Conservation (phyloP, 257 asterid species). For the Solanum bulbocastanum region DNA sequence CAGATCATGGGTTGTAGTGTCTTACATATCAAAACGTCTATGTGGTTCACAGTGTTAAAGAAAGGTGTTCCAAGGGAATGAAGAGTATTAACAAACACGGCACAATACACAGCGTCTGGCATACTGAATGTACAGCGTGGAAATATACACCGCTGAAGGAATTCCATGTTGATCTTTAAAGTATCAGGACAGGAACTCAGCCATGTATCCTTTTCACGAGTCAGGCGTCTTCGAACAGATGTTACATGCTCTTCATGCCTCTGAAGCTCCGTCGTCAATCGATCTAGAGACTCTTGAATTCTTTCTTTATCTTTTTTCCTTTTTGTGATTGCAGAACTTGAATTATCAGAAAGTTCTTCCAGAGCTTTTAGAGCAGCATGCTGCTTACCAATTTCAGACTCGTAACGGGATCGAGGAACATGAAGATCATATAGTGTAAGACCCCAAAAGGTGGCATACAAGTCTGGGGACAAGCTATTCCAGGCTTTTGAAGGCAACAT, state of each 20-base stretch:
- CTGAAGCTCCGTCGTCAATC: constrained; percentile 67
- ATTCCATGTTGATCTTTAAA: constrained; percentile 94
- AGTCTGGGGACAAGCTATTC: constrained; percentile 97
- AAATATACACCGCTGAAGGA: constrained; percentile 96
- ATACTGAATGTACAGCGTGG: constrained; percentile 98
- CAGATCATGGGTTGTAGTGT: constrained; percentile 99
- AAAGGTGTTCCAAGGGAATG: constrained; percentile 98
- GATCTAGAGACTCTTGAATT: constrained; percentile 96
- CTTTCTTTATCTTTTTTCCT: constrained; percentile 98
- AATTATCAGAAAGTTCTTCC: constrained; percentile 91
- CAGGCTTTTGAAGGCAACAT: constrained; percentile 97
- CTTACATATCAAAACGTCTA: constrained; percentile 94
- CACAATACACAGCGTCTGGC: constrained; percentile 99
- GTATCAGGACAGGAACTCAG: constrained; percentile 98
- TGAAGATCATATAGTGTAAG: constrained; percentile 93
- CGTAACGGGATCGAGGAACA: constrained; percentile 85
- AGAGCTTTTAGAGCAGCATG: constrained; percentile 89
- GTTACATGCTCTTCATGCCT: constrained; percentile 95
- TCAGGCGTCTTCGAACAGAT: constrained; percentile 80
- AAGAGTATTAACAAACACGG: constrained; percentile 87
- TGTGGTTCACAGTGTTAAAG: constrained; percentile 97
- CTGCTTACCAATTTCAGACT: constrained; percentile 81
- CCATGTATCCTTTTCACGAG: constrained; percentile 96
- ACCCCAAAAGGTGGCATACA: constrained; percentile 99
- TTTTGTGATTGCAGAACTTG: constrained; percentile 95